phyloP scores from a whole-genome alignment of 495 filamentous ascomycete genomes.

The Sordaria brevicollis region DNA sequence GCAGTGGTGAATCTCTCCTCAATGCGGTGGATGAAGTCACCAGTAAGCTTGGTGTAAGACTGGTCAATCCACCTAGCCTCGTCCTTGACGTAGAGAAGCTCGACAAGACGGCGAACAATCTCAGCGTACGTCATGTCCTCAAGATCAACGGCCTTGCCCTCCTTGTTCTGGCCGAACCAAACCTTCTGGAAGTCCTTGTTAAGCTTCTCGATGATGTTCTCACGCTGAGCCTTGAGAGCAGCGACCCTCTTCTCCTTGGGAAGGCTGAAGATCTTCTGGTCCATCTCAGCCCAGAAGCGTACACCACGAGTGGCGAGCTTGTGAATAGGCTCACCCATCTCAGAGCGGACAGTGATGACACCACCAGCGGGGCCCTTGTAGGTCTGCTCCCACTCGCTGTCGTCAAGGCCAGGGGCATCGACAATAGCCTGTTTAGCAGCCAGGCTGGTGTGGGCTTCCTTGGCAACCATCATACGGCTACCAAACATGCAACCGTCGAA shows the following conservation, averaged over 20 bases:
- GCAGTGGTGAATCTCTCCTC: conserved; percentile 80
- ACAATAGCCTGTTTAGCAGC: conserved; percentile 93
- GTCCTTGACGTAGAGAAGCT: conserved; percentile 92
- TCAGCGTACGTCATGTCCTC: conserved; percentile 98
- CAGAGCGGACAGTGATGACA: conserved; percentile 92
- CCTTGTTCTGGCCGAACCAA: conserved; percentile 89
- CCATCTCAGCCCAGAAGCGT: conserved; percentile 94
- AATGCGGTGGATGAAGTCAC: conserved; percentile 89
- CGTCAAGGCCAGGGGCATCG: conserved; percentile 79
- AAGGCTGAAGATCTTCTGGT: conserved; percentile 91
- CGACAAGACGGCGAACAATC: conserved; percentile 87
- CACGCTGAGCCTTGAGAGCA: conserved; percentile 82
- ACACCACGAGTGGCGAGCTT: conserved; percentile 95
- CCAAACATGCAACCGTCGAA: conserved; percentile 87
- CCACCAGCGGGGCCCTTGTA: conserved; percentile 88
- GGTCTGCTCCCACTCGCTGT: conserved; percentile 90
- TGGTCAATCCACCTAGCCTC: conserved; percentile 89
- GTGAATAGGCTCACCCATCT: conserved; percentile 99
- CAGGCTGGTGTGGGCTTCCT: conserved; percentile 87
- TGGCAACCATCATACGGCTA: conserved; percentile 88
- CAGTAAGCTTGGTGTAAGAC: conserved; percentile 70
- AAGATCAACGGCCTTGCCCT: conserved; percentile 76
- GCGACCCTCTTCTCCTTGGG: conserved; percentile 89
- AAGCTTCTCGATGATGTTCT: conserved; percentile 94
- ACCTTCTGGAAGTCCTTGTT: conserved; percentile 98